Conservation (phyloP, 2,329 filamentous ascomycete species). For the Diaporthe ampelina region DNA sequence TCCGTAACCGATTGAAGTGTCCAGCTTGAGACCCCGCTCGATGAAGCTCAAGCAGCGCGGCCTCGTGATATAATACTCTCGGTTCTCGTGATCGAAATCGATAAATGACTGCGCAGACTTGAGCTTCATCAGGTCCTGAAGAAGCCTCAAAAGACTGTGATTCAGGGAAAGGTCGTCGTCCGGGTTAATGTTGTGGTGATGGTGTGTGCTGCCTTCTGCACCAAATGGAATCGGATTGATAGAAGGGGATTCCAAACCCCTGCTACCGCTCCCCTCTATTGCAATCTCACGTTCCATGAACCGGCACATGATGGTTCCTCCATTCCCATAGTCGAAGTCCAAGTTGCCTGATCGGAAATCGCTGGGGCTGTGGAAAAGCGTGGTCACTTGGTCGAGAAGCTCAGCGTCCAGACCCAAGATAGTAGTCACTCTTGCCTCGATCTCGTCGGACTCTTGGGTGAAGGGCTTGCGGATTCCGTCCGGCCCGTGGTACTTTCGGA, state of each 20-base stretch:
- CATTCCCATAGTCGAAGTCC: not conserved
- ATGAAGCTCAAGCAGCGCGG: not conserved
- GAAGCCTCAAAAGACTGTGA: not conserved
- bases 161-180: not conserved
- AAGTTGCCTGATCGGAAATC: too few species aligned
- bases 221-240: not conserved
- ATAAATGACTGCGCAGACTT: not conserved
- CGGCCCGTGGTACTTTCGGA: not conserved
- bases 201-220: not conserved
- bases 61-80: not conserved
- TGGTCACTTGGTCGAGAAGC: fast-evolving
- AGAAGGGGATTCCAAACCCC: not conserved
- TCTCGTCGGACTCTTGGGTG: not conserved
- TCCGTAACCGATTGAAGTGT: not conserved
- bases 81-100: too few species aligned
- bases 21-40: not conserved
- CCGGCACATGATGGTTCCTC: not conserved
- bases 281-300: not conserved
- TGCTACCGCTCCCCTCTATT: too few species aligned
- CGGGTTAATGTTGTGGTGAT: constrained; percentile 11
- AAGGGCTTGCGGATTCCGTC: not conserved
- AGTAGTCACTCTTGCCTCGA: not conserved
- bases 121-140: not conserved
- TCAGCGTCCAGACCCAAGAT: not conserved
- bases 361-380: too few species aligned